These are phyloP conservation scores for Lachnellula subtilissima DNA, from an alignment of 2,329 filamentous ascomycete species.

Conservation along the genomic window DNA sequence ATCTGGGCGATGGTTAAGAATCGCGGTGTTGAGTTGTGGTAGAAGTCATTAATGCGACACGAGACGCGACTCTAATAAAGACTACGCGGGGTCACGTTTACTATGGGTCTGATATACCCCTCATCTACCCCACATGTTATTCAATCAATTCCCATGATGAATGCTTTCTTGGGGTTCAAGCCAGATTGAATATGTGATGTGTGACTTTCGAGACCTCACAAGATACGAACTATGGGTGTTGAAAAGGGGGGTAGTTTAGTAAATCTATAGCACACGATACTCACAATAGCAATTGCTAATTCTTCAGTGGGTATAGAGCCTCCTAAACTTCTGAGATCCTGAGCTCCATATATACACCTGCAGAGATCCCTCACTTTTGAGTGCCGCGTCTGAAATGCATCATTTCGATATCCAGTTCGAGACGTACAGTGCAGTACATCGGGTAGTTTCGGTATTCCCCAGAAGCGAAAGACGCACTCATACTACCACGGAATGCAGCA, in stretches of 20 bases:
- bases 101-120: neutral
- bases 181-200: too few species aligned
- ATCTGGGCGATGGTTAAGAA: constrained; percentile 4
- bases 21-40: neutral
- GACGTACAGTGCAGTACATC: neutral
- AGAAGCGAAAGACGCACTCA: neutral
- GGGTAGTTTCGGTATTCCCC: neutral
- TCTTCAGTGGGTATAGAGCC: neutral
- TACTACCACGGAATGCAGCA: neutral
- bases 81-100: neutral
- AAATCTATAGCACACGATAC: neutral
- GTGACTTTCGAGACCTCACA: too few species aligned
- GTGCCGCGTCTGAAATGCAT: constrained; percentile 22
- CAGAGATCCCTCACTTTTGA: constrained; percentile 21
- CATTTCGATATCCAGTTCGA: constrained; percentile 26
- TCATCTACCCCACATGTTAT: neutral
- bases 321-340: neutral
- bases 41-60: neutral
- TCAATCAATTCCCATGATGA: neutral
- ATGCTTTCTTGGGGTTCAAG: too few species aligned
- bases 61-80: neutral
- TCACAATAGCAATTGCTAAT: too few species aligned
- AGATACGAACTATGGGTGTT: too few species aligned
- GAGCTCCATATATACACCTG: constrained; percentile 1
- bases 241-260: too few species aligned